Evolutionary conservation across 495 filamentous ascomycete genomes (phyloP).

Genomic region (Darksidea phi): DNA sequence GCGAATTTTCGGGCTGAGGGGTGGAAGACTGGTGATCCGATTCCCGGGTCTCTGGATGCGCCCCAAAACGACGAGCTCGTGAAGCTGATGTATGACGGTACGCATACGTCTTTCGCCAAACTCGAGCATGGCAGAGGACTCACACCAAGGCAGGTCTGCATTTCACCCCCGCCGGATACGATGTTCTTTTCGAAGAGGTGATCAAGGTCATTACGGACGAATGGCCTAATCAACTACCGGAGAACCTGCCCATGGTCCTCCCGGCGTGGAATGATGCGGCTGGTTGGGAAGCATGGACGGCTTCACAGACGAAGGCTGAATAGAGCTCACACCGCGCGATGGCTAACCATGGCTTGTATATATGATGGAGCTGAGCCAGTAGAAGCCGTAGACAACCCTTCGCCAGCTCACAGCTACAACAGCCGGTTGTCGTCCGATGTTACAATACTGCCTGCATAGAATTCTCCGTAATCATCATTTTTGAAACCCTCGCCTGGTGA

Average conservation of each 20-base stretch:
- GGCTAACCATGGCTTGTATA: too few species aligned
- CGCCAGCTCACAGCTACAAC: too few species aligned
- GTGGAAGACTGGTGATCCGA: slow-evolving; percentile 45
- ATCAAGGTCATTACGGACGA: slow-evolving; percentile 53
- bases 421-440: too few species aligned
- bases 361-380: too few species aligned
- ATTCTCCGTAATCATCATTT: too few species aligned
- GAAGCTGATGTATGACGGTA: slow-evolving; percentile 61
- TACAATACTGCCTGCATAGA: too few species aligned
- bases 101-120: slow-evolving; percentile 22
- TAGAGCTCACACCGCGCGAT: too few species aligned
- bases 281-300: slow-evolving; percentile 25
- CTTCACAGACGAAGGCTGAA: neutral
- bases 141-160: slow-evolving; percentile 54
- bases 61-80: slow-evolving; percentile 48
- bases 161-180: slow-evolving; percentile 61
- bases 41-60: slow-evolving; percentile 53
- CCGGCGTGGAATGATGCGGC: slow-evolving; percentile 50
- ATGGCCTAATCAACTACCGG: slow-evolving; percentile 62
- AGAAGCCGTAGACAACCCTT: too few species aligned
- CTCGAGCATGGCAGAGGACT: neutral
- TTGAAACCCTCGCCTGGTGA: too few species aligned
- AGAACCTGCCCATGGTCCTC: slow-evolving; percentile 52
- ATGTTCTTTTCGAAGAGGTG: slow-evolving; percentile 57
- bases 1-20: slow-evolving; percentile 52